Base-by-base conservation (phyloP, 1,139 yeast species). In the Suhomyces coccinellae region DNA sequence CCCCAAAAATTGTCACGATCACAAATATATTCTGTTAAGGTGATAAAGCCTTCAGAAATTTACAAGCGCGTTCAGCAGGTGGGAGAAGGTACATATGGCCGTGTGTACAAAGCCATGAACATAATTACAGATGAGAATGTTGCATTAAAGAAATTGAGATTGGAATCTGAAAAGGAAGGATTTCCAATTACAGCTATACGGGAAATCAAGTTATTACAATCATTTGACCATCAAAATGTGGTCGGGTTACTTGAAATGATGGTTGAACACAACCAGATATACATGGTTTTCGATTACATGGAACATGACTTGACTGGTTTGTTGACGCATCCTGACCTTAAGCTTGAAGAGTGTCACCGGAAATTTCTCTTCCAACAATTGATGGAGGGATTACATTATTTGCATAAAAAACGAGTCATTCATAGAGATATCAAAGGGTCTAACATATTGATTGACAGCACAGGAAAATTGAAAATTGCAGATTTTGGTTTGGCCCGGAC, bases 361-460 rank as follows among this genome's bases (percentile, higher is more conserved):
- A 93, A 93, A 64, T 84, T 79, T 57, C 66, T 95, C 11, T 85
- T 89, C 62, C 71, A 73, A 50, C 98, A 93, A 59, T 69, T 91
- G 52, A 71, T 88, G 61, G 83, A 82, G 51, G 98, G 97, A 1
- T 75, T 93, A 52, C 77, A 82, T 45, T 93, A 90, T 63, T 71
- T 93, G 48, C 99, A 93, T 64, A 75, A 77, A 33, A 83, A 83
- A 54, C 76, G 88, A 43, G 85, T 93, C 13, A 79, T 93, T 41
- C 99, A 93, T 66, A 79, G 99, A 48, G 99, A 93, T 66, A 88
- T 93, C 52, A 93, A 93, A 67, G 97, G 96, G 2, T 89, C 97
- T 3, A 93, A 93, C 62, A 85, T 93, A 24, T 73, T 93, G 47
- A 73, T 93, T 49, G 85, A 87, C 60, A 78, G 75, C 44, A 66